Evolutionary conservation across 108 stramenopile genomes (phyloP).

Genomic region (Fistulifera solaris): DNA sequence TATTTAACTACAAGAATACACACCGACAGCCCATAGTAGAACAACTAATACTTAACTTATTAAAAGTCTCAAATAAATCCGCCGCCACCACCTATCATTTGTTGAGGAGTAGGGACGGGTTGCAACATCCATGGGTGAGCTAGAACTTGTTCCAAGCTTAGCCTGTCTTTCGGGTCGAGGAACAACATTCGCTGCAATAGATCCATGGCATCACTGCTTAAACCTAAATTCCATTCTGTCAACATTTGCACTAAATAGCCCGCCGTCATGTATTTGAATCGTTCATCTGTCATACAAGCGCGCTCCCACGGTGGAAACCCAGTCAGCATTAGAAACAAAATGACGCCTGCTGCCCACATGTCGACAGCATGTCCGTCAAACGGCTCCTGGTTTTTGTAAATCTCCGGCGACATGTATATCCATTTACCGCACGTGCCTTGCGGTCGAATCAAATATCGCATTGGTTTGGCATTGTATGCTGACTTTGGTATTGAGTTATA

Average conservation of each 20-base stretch:
- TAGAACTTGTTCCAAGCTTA: conserved; percentile 74
- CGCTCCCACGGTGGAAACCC: conserved; percentile 89
- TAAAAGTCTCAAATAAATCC: too few species aligned
- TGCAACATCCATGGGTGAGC: conserved; percentile 75
- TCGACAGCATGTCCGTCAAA: conserved; percentile 90
- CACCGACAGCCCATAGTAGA: too few species aligned
- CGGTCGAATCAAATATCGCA: conserved; percentile 43
- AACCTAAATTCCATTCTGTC: conserved; percentile 69
- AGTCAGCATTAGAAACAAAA: conserved; percentile 84
- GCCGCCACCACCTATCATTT: too few species aligned
- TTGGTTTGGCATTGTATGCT: background rate
- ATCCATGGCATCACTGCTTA: conserved; percentile 72
- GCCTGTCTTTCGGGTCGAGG: conserved; percentile 67
- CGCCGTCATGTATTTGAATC: conserved; percentile 71
- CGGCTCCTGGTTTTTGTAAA: conserved; percentile 53
- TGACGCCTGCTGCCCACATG: conserved; percentile 91
- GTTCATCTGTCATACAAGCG: conserved; percentile 51
- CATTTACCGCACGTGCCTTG: conserved; percentile 87
- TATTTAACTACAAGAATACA: too few species aligned
- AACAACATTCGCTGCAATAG: conserved; percentile 79
- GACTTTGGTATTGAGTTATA: background rate
- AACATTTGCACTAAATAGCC: conserved; percentile 75
- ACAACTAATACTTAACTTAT: too few species aligned
- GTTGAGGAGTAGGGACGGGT: too few species aligned
- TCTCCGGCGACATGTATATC: conserved; percentile 91